Conservation (phyloP, 768 basidiomycete genomes). For the Amanita thiersii region DNA sequence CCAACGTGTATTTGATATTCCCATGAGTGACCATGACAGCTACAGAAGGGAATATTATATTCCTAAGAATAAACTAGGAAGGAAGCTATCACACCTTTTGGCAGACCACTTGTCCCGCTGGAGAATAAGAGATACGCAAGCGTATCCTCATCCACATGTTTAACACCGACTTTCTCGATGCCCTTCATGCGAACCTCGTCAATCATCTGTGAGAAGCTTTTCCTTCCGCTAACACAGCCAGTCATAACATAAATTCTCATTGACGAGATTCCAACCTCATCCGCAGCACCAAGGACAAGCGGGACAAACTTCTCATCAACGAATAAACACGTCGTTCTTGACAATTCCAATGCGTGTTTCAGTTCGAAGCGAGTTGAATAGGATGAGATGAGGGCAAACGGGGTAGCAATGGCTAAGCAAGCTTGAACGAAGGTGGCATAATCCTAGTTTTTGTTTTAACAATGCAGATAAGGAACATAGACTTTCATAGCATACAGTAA, state of each 20-base stretch:
- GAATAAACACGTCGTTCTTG: slow-evolving; percentile 26
- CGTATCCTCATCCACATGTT: slow-evolving; percentile 39
- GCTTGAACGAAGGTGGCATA: slow-evolving; percentile 26
- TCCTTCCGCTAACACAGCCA: slow-evolving; percentile 30
- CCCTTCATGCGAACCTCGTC: slow-evolving; percentile 25
- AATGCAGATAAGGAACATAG: neutral
- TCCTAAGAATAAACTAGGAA: no score
- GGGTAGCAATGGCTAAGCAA: slow-evolving; percentile 21
- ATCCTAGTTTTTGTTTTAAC: slow-evolving; percentile 16
- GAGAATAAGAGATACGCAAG: slow-evolving; percentile 70
- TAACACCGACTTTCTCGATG: slow-evolving; percentile 32
- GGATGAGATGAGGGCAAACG: slow-evolving; percentile 27
- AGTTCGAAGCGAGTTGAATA: slow-evolving; percentile 30
- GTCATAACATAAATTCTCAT: slow-evolving; percentile 43
- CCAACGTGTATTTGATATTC: slow-evolving; percentile 41
- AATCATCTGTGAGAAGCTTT: slow-evolving; percentile 38
- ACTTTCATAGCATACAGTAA: neutral
- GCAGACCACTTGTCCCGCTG: slow-evolving; percentile 70
- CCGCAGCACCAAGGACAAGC: slow-evolving; percentile 22
- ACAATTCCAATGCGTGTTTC: slow-evolving; percentile 23
- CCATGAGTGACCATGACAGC: slow-evolving; percentile 69
- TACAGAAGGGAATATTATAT: no score
- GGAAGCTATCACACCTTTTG: slow-evolving; percentile 68
- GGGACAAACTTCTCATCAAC: slow-evolving; percentile 24
- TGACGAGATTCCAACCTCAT: slow-evolving; percentile 25